A percentile compares a stretch with the other conserved stretches of the same genome.
These are phyloP conservation scores for Spongiforma sp. DNA, from an alignment of 1,284 basidiomycete genomes.

Conservation along the genomic window DNA sequence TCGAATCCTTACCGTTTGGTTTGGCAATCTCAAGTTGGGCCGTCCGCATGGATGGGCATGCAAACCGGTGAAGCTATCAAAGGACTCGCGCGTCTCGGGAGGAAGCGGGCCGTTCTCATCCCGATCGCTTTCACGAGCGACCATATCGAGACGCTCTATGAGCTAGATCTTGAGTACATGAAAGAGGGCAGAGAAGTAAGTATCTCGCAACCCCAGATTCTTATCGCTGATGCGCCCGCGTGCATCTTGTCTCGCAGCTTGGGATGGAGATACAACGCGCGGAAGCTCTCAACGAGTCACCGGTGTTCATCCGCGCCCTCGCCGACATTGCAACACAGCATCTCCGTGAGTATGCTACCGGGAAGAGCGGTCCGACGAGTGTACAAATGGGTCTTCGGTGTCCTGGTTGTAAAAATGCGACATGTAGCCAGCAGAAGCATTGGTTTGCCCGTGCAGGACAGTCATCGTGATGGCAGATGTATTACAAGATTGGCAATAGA, in stretches of 20 bases:
- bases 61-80: slow-evolving; percentile 94
- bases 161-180: slow-evolving; percentile 94
- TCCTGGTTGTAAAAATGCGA: slow-evolving; percentile 91
- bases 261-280: slow-evolving; percentile 93
- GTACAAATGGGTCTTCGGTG: slow-evolving; percentile 89
- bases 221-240: slow-evolving; percentile 6
- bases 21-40: slow-evolving; percentile 99
- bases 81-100: slow-evolving; percentile 88
- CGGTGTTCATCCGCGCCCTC: slow-evolving; percentile 95
- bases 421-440: slow-evolving; percentile 86
- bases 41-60: slow-evolving; percentile 98
- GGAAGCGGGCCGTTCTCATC: slow-evolving; percentile 88
- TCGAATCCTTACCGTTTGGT: slow-evolving; percentile 90
- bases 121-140: slow-evolving; percentile 99
- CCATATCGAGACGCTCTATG: slow-evolving; percentile 98
- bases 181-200: slow-evolving; percentile 89
- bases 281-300: slow-evolving; percentile 97
- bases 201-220: not conserved
- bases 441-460: slow-evolving; percentile 78
- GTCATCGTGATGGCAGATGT: no score
- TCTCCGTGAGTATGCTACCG: slow-evolving; percentile 64
- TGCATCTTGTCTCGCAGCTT: slow-evolving; percentile 58
- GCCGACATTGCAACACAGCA: slow-evolving; percentile 93
- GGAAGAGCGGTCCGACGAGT: slow-evolving; percentile 66
- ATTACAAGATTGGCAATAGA: no score